Conservation (phyloP, 1,139 yeast species). For the Candida sojae region DNA sequence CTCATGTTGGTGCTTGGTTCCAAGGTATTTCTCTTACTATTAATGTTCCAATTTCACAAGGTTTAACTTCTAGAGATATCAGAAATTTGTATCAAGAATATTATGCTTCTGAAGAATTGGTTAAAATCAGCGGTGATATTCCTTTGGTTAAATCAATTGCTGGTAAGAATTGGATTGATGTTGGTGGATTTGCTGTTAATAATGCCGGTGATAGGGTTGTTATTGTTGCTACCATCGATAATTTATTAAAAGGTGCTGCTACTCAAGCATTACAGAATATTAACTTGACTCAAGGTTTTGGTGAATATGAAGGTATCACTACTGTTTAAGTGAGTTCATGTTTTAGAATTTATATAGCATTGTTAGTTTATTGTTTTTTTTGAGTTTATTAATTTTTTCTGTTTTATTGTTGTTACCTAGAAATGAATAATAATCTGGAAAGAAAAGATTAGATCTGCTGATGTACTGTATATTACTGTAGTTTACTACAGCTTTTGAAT, state of each 20-base stretch:
- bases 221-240: constrained; percentile 92
- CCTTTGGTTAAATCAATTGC: constrained; percentile 90
- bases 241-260: constrained; percentile 95
- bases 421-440: too few relatives aligned
- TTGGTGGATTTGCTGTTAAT: constrained; percentile 95
- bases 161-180: constrained; percentile 91
- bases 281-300: constrained; percentile 85
- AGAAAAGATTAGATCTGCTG: too few relatives aligned
- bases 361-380: background rate
- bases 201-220: constrained; percentile 89
- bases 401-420: background rate
- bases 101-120: constrained; percentile 83
- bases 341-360: too few relatives aligned
- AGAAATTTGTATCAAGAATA: constrained; percentile 85
- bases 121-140: constrained; percentile 84
- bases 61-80: constrained; percentile 76
- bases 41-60: constrained; percentile 77
- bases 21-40: constrained; percentile 95
- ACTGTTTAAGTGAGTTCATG: constrained; percentile 22
- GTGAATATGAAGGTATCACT: constrained; percentile 95
- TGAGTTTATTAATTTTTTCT: background rate
- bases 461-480: too few relatives aligned
- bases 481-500: constrained; percentile 14
- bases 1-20: constrained; percentile 99
- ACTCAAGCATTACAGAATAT: constrained; percentile 97